These are phyloP conservation scores for Solanum medicagineum DNA, from an alignment of 257 asterid genomes.

Conservation along the genomic window DNA sequence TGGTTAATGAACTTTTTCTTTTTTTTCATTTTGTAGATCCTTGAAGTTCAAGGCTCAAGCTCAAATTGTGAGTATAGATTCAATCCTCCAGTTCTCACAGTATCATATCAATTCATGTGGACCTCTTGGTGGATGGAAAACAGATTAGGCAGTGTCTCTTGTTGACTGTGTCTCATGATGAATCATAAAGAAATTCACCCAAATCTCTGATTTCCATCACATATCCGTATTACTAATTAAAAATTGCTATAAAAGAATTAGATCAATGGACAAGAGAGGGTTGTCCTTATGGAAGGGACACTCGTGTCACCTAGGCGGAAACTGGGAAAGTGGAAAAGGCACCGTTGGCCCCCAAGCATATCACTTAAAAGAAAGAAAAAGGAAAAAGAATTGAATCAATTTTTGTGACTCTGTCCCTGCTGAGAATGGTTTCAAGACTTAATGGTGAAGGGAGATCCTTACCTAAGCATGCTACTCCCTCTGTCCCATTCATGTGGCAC, in stretches of 20 bases:
- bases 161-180: not conserved
- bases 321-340: not conserved
- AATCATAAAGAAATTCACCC: not conserved
- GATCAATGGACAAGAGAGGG: not conserved
- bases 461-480: not conserved
- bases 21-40: slow-evolving; percentile 26
- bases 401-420: not conserved
- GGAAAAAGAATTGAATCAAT: not conserved
- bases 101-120: not conserved
- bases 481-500: too few species aligned
- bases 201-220: not conserved
- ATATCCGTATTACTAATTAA: not conserved
- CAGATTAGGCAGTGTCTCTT: not conserved
- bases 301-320: not conserved
- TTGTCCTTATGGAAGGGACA: not conserved
- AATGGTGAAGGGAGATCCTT: not conserved
- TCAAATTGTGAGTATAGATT: slow-evolving; percentile 38
- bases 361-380: not conserved
- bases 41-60: slow-evolving; percentile 31
- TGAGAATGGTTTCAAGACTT: not conserved
- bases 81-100: slow-evolving; percentile 1
- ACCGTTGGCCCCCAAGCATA: not conserved
- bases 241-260: not conserved
- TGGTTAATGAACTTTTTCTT: not conserved
- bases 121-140: not conserved